Base-by-base conservation (phyloP, 2,329 filamentous ascomycete genomes). In the Microsporum canis region DNA sequence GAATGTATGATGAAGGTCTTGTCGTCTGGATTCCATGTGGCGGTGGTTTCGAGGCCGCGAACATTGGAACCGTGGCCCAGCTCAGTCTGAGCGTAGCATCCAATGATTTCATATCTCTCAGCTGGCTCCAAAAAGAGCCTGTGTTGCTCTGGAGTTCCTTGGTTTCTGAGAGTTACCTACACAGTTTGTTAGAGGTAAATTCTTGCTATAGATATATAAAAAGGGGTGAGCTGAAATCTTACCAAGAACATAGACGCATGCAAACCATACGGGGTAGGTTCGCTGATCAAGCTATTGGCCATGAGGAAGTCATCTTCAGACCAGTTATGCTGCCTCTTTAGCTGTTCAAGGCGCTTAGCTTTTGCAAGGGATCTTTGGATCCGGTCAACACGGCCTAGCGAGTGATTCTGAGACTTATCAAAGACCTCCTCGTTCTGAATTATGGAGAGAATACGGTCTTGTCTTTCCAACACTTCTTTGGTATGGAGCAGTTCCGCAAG, bases 31-130 rank as follows among this genome's bases (percentile, higher is more conserved):
- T 88, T 86, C 87, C 87, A 91, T 0, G 84, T 89, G 0, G 87
- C 87, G 0, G 83, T 87, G 0, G 86, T 88, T 73, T 89, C 85
- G 10, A 89, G 77, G 10, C 87, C 87, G 62, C 86, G 78, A 1
- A 89, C 88, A 66, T 91, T 91, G 14, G 84, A 88, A 14, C 88
- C 88, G 69, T 91, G 88, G 17, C 88, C 88, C 45, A 91, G 76
- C 73, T 91, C 88, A 0, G 88, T 91, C 73, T 91, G 88, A 5
- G 88, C 88, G 68, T 91, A 91, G 69, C 88, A 91, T 59, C 88
- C 88, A 65, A 90, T 87, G 68, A 84, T 83, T 69, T 89, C 78
- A 74, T 89, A 90, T 47, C 81, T 81, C 66, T 84, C 77, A 0
- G 88, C 87, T 41, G 78, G 82, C 69, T 87, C 82, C 38, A 89